These are phyloP conservation scores for Aspergillus felis DNA, from an alignment of 2,329 filamentous ascomycete genomes.

Conservation along the genomic window DNA sequence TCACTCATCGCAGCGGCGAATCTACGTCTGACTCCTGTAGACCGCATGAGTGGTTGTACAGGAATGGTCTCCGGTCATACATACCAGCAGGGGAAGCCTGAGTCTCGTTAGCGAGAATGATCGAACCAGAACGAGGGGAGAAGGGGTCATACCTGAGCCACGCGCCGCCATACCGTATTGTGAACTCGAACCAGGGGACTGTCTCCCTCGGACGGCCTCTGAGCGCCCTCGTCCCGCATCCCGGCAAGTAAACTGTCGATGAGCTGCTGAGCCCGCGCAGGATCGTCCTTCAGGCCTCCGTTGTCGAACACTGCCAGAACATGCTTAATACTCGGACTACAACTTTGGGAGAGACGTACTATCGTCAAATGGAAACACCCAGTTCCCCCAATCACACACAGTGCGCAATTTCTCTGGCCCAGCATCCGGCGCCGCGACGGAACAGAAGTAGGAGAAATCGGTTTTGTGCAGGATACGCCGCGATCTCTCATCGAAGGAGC, in stretches of 20 bases:
- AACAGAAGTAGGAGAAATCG: constrained; percentile 24
- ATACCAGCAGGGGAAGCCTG: constrained; percentile 9
- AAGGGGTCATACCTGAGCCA: constrained; percentile 10
- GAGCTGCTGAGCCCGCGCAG: constrained; percentile 17
- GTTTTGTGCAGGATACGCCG: constrained; percentile 10
- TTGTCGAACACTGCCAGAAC: constrained; percentile 26
- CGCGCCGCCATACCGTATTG: constrained; percentile 23
- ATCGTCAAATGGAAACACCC: constrained; percentile 18
- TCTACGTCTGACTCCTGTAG: constrained; percentile 10
- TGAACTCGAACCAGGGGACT: constrained; percentile 21
- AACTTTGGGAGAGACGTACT: not conserved
- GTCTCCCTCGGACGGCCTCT: constrained; percentile 1
- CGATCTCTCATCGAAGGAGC: constrained; percentile 9
- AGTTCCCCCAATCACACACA: constrained; percentile 27
- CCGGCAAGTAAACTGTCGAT: constrained; percentile 20
- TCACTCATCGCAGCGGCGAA: constrained; percentile 12
- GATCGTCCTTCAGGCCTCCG: constrained; percentile 23
- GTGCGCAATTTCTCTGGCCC: constrained; percentile 19
- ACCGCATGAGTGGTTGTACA: not conserved
- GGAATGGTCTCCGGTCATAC: not conserved
- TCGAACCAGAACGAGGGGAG: no score
- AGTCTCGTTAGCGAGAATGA: not conserved
- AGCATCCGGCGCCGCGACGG: constrained; percentile 21
- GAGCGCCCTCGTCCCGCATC: constrained; percentile 14
- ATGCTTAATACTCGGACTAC: not conserved